Evolutionary conservation across 1,139 yeast genomes (phyloP), one percentile per base, ranked within the genome.

Genomic region (Pneumocystis carinii): DNA sequence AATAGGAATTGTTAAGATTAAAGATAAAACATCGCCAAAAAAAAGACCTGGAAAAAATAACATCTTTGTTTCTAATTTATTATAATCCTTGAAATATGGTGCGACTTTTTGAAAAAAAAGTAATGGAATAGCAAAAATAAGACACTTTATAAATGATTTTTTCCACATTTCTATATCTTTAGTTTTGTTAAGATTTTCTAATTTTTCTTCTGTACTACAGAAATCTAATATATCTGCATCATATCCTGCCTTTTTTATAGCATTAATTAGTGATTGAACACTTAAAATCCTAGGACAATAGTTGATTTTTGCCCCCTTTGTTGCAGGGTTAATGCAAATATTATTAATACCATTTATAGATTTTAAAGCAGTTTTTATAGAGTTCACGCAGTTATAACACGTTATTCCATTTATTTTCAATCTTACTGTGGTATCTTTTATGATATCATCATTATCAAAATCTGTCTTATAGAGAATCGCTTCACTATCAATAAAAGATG

Each of bases 101-200:
- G 76, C 79, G 39, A 75, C 75, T 61, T 85, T 72, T 70, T 84
- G 83, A n/a, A 85, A 68, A 1, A 84, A 63, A 32, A 87, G 73
- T 2, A 87, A 81, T 0, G 96, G 96, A 0, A 82, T 35, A 0
- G 92, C 89, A 62, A 84, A 75, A 0, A 77, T 37, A 1, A 83
- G 68, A 39, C 90, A 74, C 65, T 75, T 78, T 62, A 82, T 66
- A 66, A 87, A 81, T 65, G 79, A 83, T 3, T 72, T 67, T 66
- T 77, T 80, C 94, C 96, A 92, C 69, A 80, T 82, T 62, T 77
- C 75, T 58, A 88, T 85, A 68, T 90, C 97, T 69, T 84, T 83
- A 12, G 81, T 78, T 68, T 87, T 83, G 0, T 89, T 79, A 48
- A 92, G 77, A 2, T 87, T 74, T 60, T 82, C 83, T 56, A 90